phyloP scores from a whole-genome alignment of 2,329 filamentous ascomycete species.

The Lasiodiplodia gonubiensis region DNA sequence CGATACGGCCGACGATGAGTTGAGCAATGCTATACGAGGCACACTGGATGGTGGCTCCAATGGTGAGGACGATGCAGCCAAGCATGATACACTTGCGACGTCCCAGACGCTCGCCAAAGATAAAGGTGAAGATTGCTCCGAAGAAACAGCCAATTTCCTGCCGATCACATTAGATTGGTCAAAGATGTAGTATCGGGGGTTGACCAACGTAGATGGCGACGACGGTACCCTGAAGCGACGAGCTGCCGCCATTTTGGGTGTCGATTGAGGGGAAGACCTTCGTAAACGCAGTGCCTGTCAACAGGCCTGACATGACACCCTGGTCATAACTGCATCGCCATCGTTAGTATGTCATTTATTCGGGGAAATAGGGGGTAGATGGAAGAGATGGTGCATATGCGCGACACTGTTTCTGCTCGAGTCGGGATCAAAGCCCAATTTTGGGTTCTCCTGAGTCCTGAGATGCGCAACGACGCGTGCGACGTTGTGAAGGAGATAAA shows the following conservation, averaged over 20 bases:
- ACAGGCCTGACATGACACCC: constrained; percentile 46
- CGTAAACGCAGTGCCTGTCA: constrained; percentile 39
- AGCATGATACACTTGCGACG: constrained; percentile 56
- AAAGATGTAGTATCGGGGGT: constrained; percentile 32
- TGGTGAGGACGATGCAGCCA: constrained; percentile 56
- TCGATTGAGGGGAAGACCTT: constrained; percentile 22
- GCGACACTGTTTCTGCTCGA: too few species aligned
- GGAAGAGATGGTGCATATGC: not conserved
- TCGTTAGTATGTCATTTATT: not conserved
- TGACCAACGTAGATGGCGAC: constrained; percentile 57
- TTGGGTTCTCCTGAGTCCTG: too few species aligned
- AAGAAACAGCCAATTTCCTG: constrained; percentile 37
- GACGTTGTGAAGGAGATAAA: not conserved
- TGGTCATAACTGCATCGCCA: constrained; percentile 45
- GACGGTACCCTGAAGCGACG: constrained; percentile 57
- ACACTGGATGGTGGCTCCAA: constrained; percentile 57
- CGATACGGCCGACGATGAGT: constrained; percentile 57
- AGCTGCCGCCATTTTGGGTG: constrained; percentile 49
- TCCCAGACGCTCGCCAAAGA: constrained; percentile 55
- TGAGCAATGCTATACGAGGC: constrained; percentile 52
- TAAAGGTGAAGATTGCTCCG: constrained; percentile 58
- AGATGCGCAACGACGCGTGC: too few species aligned
- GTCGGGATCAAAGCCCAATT: too few species aligned
- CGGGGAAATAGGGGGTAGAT: not conserved
- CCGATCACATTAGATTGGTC: not conserved